Evolutionary conservation across 2,329 filamentous ascomycete species (phyloP), one percentile per base, ranked within the genome.

Genomic region (Penicillium sp.): DNA sequence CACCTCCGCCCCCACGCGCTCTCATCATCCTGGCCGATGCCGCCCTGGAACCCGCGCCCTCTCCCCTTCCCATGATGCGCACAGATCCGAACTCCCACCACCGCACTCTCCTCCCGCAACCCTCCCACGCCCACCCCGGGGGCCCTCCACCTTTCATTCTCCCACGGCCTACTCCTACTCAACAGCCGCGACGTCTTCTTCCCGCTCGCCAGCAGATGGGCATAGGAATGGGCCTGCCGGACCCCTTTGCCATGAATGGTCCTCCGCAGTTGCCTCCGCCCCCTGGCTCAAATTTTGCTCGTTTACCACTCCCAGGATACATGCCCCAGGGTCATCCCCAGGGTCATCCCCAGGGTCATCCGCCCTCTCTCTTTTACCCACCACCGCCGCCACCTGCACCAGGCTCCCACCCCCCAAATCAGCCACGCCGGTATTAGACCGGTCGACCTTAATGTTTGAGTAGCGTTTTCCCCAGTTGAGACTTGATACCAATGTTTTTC

Each of bases 51-150:
- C 50, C 46, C 13, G 44, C 45, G 16, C 46, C 41, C 14, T 30
- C 51, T 8, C 52, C 52, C 25, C 79, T 63, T 72, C 76, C 27
- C 76, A 79, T 70, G 65, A 62, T 64, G 39, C 63, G 64, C 34
- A 49, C 56, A 7, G 60, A 63, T n/a, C 60, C 78, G 45, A 76
- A 80, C 56, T 72, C 58, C 41, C 66, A 64, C 49, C 65, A 64
- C 38, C 52, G 42, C 18, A 39, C 64, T 16, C 56, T 70, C 33
- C 59, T 69, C 14, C 65, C 64, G 18, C 66, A 66, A 35, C 62
- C 60, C 22, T 47, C 54, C 6, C 54, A 49, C 14, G 41, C 49
- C 13, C 44, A 46, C 36, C 27, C 31, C 9, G 41, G 44, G 16
- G 41, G 44, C 19, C 52, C 50, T 42, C 61, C 54, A 36, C 46